Conservation (phyloP, 371 early-diverging fungal genomes). For the Circinella umbellata region DNA sequence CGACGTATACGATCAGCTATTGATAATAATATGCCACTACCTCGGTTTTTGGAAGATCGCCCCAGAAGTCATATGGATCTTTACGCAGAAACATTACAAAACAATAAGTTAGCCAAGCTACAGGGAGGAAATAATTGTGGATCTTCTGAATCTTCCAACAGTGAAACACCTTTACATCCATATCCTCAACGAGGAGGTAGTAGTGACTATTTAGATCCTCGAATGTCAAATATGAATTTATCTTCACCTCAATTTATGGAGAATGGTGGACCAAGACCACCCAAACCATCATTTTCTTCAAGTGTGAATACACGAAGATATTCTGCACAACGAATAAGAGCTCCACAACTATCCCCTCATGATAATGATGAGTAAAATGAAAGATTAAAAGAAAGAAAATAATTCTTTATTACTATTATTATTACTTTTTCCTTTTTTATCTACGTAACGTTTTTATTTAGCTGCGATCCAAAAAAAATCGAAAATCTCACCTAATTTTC, state of each 20-base stretch:
- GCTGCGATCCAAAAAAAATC: too few relatives aligned
- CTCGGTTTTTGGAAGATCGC: conserved; percentile 8
- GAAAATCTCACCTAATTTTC: too few relatives aligned
- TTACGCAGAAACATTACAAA: background rate
- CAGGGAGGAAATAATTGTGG: background rate
- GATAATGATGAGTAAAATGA: background rate
- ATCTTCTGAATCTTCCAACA: background rate
- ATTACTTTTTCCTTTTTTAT: background rate
- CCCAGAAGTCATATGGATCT: conserved; percentile 4
- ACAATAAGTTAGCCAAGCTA: background rate
- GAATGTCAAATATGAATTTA: background rate
- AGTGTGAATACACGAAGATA: background rate
- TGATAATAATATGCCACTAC: conserved; percentile 10
- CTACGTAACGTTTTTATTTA: too few relatives aligned
- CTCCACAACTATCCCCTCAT: conserved; percentile 4
- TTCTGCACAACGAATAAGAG: conserved; percentile 1
- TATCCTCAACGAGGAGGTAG: too few relatives aligned
- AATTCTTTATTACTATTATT: background rate
- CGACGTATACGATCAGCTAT: conserved; percentile 32
- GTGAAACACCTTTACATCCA: background rate
- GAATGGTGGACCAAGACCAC: background rate
- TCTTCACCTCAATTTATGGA: background rate
- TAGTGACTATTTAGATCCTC: background rate
- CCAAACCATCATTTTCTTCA: background rate
- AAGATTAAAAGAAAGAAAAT: background rate